Evolutionary conservation across 306 rosid genomes (phyloP), one percentile per base, ranked within the genome.

Genomic region (Casuarina cunninghamiana): DNA sequence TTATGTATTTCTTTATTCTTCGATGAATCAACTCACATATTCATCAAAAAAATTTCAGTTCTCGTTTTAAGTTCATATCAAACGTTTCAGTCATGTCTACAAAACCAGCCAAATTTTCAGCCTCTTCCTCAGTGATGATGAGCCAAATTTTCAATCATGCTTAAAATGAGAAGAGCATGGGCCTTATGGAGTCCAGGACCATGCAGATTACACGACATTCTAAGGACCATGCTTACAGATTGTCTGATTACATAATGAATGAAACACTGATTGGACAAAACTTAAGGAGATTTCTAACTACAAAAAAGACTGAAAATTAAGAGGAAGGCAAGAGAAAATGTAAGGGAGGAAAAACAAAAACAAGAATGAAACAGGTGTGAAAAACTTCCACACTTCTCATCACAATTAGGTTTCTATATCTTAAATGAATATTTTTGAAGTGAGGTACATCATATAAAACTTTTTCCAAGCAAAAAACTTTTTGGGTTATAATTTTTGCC

Each of bases 101-200:
- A 26, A 62, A 62, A 62, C 58, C 8, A 53, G 58, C 15, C 17
- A 15, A 53, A 13, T 53, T 62, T 62, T 62, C n/a, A 35, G 32
- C 45, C 69, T 4, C 69, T 9, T 37, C 44, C 19, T 62, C 44
- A 35, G 19, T 13, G 19, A 35, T 62, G 44, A 62, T 35, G 42
- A 55, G 62, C n/a, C n/a, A 16, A 26, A 19, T 55, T 17, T 55
- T 35, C 37, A 55, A 61, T 37, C 45, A 62, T 37, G 5, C 15
- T 37, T 62, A 62, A 12, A 62, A 62, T 37, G 45, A 62, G 69
- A 62, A 62, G 37, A 62, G 12, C 69, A 37, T 62, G 44, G 69
- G 9, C 10, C 26, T 55, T 37, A 12, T 35, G n/a, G 69, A 37
- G 19, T 35, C 16, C 17, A 38, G 26, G 19, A 62, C 69, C 69